Conservation (phyloP, 163 green algal genomes). For the Botryococcus braunii region DNA sequence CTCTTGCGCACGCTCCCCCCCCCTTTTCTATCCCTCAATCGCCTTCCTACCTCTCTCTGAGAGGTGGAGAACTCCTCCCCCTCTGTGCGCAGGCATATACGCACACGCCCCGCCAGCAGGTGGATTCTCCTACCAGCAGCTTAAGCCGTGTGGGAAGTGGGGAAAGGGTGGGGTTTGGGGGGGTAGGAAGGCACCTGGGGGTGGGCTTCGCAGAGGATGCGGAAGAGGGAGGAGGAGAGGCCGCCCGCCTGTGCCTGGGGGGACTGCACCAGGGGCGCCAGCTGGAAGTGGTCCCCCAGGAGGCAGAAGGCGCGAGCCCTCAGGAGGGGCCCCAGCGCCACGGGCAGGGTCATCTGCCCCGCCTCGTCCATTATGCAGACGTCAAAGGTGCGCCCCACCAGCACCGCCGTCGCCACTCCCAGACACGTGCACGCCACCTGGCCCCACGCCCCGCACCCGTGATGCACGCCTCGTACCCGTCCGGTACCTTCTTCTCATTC, state of each 20-base stretch:
- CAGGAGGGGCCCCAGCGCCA: conserved; percentile 46
- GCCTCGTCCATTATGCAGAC: conserved; percentile 92
- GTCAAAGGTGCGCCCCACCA: conserved; percentile 63
- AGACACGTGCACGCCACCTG: conserved; percentile 75
- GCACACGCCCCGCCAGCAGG: no score
- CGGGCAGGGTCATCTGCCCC: conserved; percentile 68
- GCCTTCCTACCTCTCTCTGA: no score
- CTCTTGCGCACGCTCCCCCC: no score
- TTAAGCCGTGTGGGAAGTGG: no score
- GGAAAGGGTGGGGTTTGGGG: no score
- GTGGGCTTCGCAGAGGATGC: conserved; percentile 67
- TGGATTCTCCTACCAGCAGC: no score
- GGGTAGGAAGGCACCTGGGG: conserved; percentile 48
- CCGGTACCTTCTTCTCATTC: no score
- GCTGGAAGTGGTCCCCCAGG: conserved; percentile 87
- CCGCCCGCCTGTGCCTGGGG: conserved; percentile 42
- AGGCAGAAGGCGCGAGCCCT: conserved; percentile 54
- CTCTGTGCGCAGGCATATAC: no score
- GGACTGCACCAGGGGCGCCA: conserved; percentile 77
- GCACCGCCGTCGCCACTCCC: conserved; percentile 42
- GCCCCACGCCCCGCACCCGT: no score
- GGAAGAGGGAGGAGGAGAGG: conserved; percentile 70
- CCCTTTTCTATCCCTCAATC: no score
- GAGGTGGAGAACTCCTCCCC: no score
- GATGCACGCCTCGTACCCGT: no score